phyloP scores from a whole-genome alignment of 176 grass and related monocot species.

The Dendrocalamus sinicus region DNA sequence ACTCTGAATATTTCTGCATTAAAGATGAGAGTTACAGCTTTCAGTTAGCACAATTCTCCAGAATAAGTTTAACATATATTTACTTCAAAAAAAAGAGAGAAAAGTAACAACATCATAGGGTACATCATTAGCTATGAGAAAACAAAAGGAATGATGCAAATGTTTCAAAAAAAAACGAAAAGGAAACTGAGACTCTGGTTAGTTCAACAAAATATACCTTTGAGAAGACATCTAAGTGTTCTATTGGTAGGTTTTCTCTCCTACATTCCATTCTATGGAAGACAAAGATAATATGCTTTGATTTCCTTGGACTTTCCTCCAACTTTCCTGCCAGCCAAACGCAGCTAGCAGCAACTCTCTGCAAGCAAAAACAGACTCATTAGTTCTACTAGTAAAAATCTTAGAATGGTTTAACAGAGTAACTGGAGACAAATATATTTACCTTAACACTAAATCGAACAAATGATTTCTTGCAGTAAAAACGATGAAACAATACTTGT shows the following conservation, averaged over 20 bases:
- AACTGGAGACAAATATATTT: conserved; percentile 22
- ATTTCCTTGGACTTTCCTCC: conserved; percentile 84
- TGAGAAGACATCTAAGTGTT: conserved; percentile 67
- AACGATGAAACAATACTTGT: conserved; percentile 90
- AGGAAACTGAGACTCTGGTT: conserved; percentile 23
- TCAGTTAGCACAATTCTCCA: conserved; percentile 36
- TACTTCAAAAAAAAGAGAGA: background rate
- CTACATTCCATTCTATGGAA: conserved; percentile 85
- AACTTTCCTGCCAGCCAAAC: conserved; percentile 93
- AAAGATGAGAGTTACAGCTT: conserved; percentile 34
- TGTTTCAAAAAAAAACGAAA: background rate
- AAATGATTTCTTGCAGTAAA: conserved; percentile 98
- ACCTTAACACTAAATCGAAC: conserved; percentile 89
- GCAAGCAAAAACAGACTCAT: conserved; percentile 36
- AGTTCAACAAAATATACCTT: conserved; percentile 55
- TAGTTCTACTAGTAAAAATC: background rate
- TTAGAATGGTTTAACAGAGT: conserved; percentile 10
- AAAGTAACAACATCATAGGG: conserved; percentile 7
- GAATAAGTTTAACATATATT: background rate
- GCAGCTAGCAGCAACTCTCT: conserved; percentile 91
- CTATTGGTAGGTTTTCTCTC: conserved; percentile 77
- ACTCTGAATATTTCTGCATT: conserved; percentile 71
- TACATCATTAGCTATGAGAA: conserved; percentile 10
- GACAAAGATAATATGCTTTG: conserved; percentile 80
- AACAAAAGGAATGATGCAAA: background rate